Evolutionary conservation across 2,329 filamentous ascomycete species (phyloP).

Genomic region (Colletotrichum orbiculare): DNA sequence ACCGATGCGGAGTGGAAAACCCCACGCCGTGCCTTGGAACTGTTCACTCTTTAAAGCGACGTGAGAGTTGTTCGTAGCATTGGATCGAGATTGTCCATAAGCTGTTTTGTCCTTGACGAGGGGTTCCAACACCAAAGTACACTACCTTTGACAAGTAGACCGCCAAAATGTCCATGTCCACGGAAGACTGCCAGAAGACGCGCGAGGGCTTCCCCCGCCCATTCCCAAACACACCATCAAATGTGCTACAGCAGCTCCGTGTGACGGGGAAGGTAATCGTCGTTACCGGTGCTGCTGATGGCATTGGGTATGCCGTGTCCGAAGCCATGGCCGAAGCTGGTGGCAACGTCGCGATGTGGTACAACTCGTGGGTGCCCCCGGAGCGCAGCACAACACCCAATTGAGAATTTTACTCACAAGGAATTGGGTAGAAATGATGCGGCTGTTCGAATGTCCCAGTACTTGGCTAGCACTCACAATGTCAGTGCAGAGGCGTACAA

Average conservation of each 20-base stretch:
- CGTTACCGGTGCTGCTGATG: conserved; percentile 58
- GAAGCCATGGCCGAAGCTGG: conserved; percentile 59
- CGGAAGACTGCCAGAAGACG: conserved; percentile 43
- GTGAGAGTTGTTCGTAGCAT: too few species aligned
- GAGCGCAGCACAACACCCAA: accelerated
- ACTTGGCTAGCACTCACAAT: conserved; percentile 45
- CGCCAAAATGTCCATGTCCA: conserved; percentile 52
- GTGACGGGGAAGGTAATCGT: conserved; percentile 54
- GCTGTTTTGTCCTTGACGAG: background rate
- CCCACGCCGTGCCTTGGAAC: background rate
- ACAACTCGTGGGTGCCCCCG: conserved; percentile 41
- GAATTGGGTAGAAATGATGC: conserved; percentile 30
- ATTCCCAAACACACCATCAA: conserved; percentile 51
- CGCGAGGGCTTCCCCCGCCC: conserved; percentile 51
- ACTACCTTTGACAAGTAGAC: conserved; percentile 8
- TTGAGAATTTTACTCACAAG: background rate
- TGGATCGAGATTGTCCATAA: background rate
- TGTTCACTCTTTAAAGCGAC: background rate
- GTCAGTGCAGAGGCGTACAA: conserved; percentile 55
- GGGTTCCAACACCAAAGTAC: background rate
- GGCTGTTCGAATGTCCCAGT: conserved; percentile 50
- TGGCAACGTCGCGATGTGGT: conserved; percentile 53
- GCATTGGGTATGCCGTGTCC: conserved; percentile 56
- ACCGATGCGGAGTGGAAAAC: conserved; percentile 21
- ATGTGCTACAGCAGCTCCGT: conserved; percentile 57